A percentile compares a stretch with the other conserved stretches of the same genome.
phyloP scores from a whole-genome alignment of 2,329 filamentous ascomycete genomes.

The Microsporum audouinii region DNA sequence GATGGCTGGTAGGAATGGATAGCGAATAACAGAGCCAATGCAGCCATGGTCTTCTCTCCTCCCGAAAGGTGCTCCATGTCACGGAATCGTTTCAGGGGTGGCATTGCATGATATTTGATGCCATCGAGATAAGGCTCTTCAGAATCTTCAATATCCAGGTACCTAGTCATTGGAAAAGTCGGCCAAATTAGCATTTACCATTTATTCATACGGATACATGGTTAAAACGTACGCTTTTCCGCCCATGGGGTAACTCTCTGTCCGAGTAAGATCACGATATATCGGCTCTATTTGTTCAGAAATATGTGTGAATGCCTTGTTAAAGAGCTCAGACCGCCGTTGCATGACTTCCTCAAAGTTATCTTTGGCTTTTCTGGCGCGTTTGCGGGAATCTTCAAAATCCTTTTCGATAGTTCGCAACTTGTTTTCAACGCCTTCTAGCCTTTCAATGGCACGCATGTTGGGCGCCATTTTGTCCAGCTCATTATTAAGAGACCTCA shows the following conservation, averaged over 20 bases:
- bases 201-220: not conserved
- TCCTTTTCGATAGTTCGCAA: conserved; percentile 77
- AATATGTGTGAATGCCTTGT: conserved; percentile 89
- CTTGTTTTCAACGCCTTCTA: conserved; percentile 73
- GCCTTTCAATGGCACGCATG: conserved; percentile 84
- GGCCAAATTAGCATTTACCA: not conserved
- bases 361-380: conserved; percentile 64
- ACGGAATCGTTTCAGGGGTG: conserved; percentile 91
- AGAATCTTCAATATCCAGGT: conserved; percentile 91
- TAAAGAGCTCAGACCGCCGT: conserved; percentile 80
- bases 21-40: conserved; percentile 87
- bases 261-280: conserved; percentile 89
- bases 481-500: conserved; percentile 60
- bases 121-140: conserved; percentile 91
- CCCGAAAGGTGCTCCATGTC: conserved; percentile 98
- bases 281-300: conserved; percentile 87
- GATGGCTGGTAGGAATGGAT: conserved; percentile 92
- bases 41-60: conserved; percentile 98
- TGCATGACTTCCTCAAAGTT: conserved; percentile 73
- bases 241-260: conserved; percentile 82
- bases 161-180: conserved; percentile 31
- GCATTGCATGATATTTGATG: conserved; percentile 98
- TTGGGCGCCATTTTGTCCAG: conserved; percentile 94
- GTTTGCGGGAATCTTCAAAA: conserved; percentile 70
- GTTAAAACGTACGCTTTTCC: conserved; percentile 48